Evolutionary conservation across 768 basidiomycete genomes (phyloP), one percentile per base, ranked within the genome.

Genomic region (Boletus huronensis): DNA sequence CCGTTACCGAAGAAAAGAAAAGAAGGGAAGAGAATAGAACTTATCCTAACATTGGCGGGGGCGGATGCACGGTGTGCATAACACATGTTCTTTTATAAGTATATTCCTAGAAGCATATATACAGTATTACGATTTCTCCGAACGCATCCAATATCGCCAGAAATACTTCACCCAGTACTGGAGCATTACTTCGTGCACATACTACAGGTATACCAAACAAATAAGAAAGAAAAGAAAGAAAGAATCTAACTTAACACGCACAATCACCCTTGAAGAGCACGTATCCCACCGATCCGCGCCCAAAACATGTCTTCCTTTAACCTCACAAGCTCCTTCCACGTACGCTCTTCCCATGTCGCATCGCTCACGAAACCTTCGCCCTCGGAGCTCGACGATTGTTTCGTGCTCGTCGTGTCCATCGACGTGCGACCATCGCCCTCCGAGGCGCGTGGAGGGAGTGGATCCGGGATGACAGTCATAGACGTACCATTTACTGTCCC

Each of bases 241-340:
- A 34, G 41, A 13, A 26, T 17, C 34, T 23, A 21, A 8, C 6
- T 14, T 11, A 42, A 26, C 38, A 32, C 31, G 29, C 19, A 51
- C 28, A n/a, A 36, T 53, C 53, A 58, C 13, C 19, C 53, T 23
- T 49, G 53, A 36, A 43, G 46, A 8, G 53, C 43, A 41, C 64
- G 64, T 49, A 74, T 50, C 6, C 79, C 83, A 0, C 91, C 91
- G 44, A 91, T 71, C 50, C 92, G 74, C 21, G 90, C 87, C 87
- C 84, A 93, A 67, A 89, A 93, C 88, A 93, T 88, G 40, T 88
- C 85, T 68, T 93, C 89, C 55, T 83, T 81, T 58, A 94, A 67
- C 41, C 77, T 77, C 17, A 83, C 77, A 19, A 94, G 67, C 71
- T 91, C 88, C 63, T 85, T 87, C 90, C 90, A 93, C 19, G 87